phyloP scores from a whole-genome alignment of 306 rosid species.

The Inga oerstediana region DNA sequence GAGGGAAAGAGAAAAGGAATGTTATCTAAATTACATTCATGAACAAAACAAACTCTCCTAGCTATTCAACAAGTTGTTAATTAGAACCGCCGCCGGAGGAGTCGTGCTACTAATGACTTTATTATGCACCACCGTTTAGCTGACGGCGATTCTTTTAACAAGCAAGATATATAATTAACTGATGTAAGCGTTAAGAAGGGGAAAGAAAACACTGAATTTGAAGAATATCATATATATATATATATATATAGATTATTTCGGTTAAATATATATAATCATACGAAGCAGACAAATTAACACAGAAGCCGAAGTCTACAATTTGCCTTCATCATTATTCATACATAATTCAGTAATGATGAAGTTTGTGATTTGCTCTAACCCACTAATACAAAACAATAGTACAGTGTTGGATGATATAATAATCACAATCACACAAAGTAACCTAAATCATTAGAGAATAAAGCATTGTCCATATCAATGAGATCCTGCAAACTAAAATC shows the following conservation, averaged over 20 bases:
- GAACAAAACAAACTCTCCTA: too few relatives aligned
- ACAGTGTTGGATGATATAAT: too few relatives aligned
- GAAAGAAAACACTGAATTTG: not conserved
- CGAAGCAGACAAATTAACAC: not conserved
- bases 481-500: slow-evolving; percentile 43
- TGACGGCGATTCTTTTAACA: too few relatives aligned
- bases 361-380: too few relatives aligned
- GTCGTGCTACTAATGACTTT: too few relatives aligned
- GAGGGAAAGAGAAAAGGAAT: too few relatives aligned
- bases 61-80: too few relatives aligned
- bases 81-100: too few relatives aligned
- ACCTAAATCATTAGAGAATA: not conserved
- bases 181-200: not conserved
- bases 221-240: not conserved
- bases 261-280: not conserved
- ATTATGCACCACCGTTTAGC: too few relatives aligned
- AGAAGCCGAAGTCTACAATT: not conserved
- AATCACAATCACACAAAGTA: slow-evolving; percentile 16
- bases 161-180: not conserved
- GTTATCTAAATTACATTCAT: too few relatives aligned
- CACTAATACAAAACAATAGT: too few relatives aligned
- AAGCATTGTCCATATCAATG: slow-evolving; percentile 20
- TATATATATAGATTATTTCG: not conserved
- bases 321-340: not conserved
- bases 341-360: too few relatives aligned